Percentiles rank a stretch among this genome's conserved stretches.
These are phyloP conservation scores for Lachnellula occidentalis DNA, from an alignment of 2,329 filamentous ascomycete genomes.

Conservation along the genomic window DNA sequence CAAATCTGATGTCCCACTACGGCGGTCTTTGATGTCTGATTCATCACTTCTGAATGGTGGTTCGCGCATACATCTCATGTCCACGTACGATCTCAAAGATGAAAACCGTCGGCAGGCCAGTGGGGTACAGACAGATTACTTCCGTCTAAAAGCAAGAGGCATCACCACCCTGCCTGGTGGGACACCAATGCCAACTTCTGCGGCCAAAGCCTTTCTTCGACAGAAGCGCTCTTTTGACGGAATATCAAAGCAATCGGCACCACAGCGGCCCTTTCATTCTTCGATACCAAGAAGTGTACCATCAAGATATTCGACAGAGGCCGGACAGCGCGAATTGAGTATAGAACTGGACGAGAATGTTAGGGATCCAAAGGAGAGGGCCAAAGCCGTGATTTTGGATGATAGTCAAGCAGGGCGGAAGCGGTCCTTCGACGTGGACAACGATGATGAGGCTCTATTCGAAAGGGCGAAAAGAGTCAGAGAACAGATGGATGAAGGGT, in stretches of 20 bases:
- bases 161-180: slow-evolving; percentile 29
- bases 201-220: slow-evolving; percentile 20
- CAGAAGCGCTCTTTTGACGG: slow-evolving; percentile 25
- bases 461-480: slow-evolving; percentile 29
- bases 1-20: slow-evolving; percentile 22
- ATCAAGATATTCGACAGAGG: slow-evolving; percentile 8
- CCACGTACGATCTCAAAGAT: slow-evolving; percentile 18
- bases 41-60: slow-evolving; percentile 28
- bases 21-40: slow-evolving; percentile 28
- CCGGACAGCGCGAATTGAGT: slow-evolving; percentile 2
- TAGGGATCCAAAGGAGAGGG: slow-evolving; percentile 22
- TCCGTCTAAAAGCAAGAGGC: slow-evolving; percentile 32
- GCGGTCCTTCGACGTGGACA: slow-evolving; percentile 16
- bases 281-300: slow-evolving; percentile 22
- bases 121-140: slow-evolving; percentile 33
- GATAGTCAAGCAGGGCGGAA: slow-evolving; percentile 13
- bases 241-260: slow-evolving; percentile 17
- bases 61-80: slow-evolving; percentile 27
- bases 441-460: slow-evolving; percentile 29
- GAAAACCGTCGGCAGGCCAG: slow-evolving; percentile 24
- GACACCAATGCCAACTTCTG: slow-evolving; percentile 27
- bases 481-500: slow-evolving; percentile 32
- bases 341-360: slow-evolving; percentile 16
- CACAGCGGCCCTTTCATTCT: slow-evolving; percentile 4
- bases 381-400: slow-evolving; percentile 19